Evolutionary conservation across 1,284 basidiomycete species (phyloP).

Genomic region (Ustilago cynodontis): DNA sequence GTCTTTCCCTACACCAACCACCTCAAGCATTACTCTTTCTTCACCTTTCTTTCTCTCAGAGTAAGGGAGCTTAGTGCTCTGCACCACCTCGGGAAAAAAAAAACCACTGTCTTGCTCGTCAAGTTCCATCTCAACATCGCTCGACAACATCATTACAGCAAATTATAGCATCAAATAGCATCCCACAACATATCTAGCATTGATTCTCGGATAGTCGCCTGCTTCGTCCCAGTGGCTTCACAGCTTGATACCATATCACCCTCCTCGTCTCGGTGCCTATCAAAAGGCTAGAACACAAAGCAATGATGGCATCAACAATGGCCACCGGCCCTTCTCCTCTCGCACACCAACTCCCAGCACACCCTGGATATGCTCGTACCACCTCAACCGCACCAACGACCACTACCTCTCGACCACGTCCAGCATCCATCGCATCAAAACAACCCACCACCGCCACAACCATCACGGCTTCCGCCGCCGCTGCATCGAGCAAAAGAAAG

Average conservation of each 20-base stretch:
- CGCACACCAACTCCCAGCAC: conserved; percentile 33
- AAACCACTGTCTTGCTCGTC: neutral
- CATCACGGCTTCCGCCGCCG: conserved; percentile 17
- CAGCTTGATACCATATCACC: neutral
- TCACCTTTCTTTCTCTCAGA: neutral
- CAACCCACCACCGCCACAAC: neutral
- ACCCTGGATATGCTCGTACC: conserved; percentile 38
- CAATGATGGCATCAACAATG: conserved; percentile 43
- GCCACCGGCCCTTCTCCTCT: conserved; percentile 31
- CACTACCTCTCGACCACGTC: conserved; percentile 25
- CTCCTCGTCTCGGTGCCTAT: too few species aligned
- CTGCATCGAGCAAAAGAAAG: conserved; percentile 38
- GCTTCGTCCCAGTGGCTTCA: neutral
- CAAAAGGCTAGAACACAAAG: neutral
- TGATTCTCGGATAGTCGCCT: neutral
- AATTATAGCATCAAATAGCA: neutral
- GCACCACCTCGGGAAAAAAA: neutral
- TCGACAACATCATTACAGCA: neutral
- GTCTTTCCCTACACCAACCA: neutral
- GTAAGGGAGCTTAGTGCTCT: neutral
- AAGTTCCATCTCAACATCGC: neutral
- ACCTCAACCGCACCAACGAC: conserved; percentile 14
- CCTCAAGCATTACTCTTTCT: neutral
- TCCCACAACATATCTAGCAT: neutral
- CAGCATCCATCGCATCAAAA: conserved; percentile 32